Evolutionary conservation across 768 basidiomycete species (phyloP).

Genomic region (Kwoniella bestiolae): DNA sequence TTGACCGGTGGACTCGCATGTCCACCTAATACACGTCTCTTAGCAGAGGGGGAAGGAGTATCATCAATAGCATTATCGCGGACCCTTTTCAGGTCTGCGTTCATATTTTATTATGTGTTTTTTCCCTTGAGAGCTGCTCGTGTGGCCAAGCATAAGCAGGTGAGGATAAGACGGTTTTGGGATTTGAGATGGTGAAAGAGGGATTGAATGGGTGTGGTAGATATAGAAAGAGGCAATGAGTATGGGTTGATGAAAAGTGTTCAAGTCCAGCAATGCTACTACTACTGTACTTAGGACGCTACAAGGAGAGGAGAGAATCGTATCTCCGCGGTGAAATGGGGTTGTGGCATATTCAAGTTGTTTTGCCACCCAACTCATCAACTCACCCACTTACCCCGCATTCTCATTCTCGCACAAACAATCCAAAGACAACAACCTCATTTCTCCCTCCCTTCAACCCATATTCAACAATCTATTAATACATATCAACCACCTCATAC

Average conservation of each 20-base stretch:
- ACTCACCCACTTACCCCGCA: slow-evolving; percentile 9
- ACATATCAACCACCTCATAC: not conserved
- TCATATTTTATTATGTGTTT: slow-evolving; percentile 32
- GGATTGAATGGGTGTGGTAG: not conserved
- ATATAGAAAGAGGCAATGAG: not conserved
- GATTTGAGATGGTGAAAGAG: not conserved
- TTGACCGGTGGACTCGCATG: slow-evolving; percentile 17
- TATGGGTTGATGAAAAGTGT: not conserved
- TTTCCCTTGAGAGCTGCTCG: not conserved
- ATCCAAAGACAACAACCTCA: not conserved
- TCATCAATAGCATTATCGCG: slow-evolving; percentile 43
- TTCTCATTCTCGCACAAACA: not conserved
- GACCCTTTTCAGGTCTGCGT: slow-evolving; percentile 51
- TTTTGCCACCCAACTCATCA: slow-evolving; percentile 19
- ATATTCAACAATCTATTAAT: not conserved
- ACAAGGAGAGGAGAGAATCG: not conserved
- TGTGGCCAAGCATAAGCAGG: not conserved
- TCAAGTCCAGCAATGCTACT: too few species aligned
- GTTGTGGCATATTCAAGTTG: slow-evolving; percentile 22
- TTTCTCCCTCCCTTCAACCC: slow-evolving; percentile 7
- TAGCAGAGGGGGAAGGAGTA: slow-evolving; percentile 29
- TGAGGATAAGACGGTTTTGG: not conserved
- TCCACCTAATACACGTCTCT: slow-evolving; percentile 31
- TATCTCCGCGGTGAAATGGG: slow-evolving; percentile 19
- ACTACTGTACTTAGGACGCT: too few species aligned